Base-by-base conservation (phyloP, 805 yeast species). In the Cyberlindnera misumaiensis region DNA sequence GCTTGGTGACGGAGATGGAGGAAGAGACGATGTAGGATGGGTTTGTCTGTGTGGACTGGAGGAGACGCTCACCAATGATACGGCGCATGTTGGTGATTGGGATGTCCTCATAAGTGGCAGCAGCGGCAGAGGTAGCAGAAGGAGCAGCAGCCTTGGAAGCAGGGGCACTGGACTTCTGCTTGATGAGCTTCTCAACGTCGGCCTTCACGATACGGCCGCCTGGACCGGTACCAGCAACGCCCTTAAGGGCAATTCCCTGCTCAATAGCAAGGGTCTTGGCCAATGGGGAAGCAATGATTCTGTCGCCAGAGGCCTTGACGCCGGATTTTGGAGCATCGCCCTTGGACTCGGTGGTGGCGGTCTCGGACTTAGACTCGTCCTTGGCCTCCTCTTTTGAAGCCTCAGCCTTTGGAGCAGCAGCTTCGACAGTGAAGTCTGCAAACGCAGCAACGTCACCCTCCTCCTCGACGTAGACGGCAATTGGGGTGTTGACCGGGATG, bases 11-110 rank as follows among this genome's bases (percentile, higher is more conserved):
- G 14, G 93, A 80, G 46, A 93, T 73, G 44, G 78, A 75, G 26
- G 97, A 83, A 29, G 95, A 83, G 40, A 93, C 90, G 59, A 89
- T 83, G 72, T 87, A 93, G 45, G 93, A 82, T 57, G 99, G 99
- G 46, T 88, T 78, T 50, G 75, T 74, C 61, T 77, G 85, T 56
- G 90, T 84, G 36, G 97, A 88, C 62, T 83, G 78, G 48, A 83
- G 68, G 55, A 93, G 75, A 69, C 99, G 85, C 61, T 77, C 64
- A 50, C 95, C 96, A 54, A 93, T 93, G 53, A 90, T 83, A 67
- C 80, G 80, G 73, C 99, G 85, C 97, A 93, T 93, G 55, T 73
- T 73, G 45, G 94, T 70, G 62, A 93, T 71, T 58, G 96, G 96
- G 45, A 79, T 77, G 63, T 93, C 98, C 56, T 73, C 80, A 67